Evolutionary conservation across 768 basidiomycete species (phyloP).

Genomic region (Termitomyces sp.): DNA sequence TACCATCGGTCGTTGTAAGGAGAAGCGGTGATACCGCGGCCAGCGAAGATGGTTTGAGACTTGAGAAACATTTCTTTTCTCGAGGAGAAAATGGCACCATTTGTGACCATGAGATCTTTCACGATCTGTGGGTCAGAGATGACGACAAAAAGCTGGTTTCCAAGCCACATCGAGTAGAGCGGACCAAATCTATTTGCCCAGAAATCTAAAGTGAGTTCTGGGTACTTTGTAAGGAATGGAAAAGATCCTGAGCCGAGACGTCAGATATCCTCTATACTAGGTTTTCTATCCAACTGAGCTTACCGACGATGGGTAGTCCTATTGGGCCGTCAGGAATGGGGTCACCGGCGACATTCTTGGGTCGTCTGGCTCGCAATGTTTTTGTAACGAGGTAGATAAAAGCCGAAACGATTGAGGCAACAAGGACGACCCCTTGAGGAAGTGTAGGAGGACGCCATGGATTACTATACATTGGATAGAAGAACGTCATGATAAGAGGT

Average conservation of each 20-base stretch:
- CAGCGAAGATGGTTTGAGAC: conserved; percentile 34
- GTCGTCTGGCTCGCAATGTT: conserved; percentile 4
- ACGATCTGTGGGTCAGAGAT: conserved; percentile 38
- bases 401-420: conserved; percentile 20
- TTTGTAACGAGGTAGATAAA: conserved; percentile 15
- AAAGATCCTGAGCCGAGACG: conserved; percentile 21
- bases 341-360: conserved; percentile 13
- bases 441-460: conserved; percentile 11
- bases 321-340: conserved; percentile 17
- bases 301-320: conserved; percentile 18
- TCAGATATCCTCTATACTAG: neutral
- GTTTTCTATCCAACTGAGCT: neutral
- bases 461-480: neutral
- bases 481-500: conserved; percentile 9
- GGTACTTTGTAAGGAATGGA: conserved; percentile 33
- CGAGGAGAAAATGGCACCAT: conserved; percentile 40
- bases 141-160: conserved; percentile 41
- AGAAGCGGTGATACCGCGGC: conserved; percentile 38
- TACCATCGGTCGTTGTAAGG: conserved; percentile 39
- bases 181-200: conserved; percentile 40
- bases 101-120: conserved; percentile 37
- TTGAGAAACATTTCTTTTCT: conserved; percentile 42
- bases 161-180: conserved; percentile 39
- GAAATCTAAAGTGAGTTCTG: conserved; percentile 33
- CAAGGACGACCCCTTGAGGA: conserved; percentile 13